Conservation (phyloP, 495 filamentous ascomycete species). For the Chlorociboria aeruginascens region DNA sequence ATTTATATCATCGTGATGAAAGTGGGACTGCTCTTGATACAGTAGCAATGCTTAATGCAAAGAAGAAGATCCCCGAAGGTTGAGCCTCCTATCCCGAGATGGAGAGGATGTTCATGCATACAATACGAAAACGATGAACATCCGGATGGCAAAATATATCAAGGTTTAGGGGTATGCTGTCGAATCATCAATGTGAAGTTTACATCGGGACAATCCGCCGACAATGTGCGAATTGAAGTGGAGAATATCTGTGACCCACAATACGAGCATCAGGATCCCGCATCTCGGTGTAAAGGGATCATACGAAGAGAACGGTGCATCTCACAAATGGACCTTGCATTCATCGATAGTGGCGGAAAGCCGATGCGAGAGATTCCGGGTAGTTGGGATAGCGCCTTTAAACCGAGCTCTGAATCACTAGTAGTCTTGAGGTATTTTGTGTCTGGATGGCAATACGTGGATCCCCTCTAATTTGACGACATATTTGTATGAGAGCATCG, state of each 20-base stretch:
- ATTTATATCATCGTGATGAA: background rate
- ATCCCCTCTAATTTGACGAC: too few relatives aligned
- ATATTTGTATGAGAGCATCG: too few relatives aligned
- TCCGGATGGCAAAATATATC: background rate
- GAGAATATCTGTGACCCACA: background rate
- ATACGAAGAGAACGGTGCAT: background rate
- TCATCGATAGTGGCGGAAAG: background rate
- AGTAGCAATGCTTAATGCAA: background rate
- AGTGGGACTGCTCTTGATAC: background rate
- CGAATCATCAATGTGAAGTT: background rate
- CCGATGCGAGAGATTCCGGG: background rate
- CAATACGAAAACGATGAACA: slow-evolving; percentile 1
- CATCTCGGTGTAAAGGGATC: background rate
- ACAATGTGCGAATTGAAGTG: background rate
- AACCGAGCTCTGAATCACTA: background rate
- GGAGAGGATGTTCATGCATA: background rate
- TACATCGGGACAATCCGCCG: background rate
- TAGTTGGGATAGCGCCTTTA: background rate
- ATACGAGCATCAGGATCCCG: slow-evolving; percentile 1
- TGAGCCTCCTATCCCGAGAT: background rate
- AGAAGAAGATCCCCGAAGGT: background rate
- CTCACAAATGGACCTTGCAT: background rate
- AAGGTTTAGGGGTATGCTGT: background rate
- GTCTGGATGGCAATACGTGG: too few relatives aligned
- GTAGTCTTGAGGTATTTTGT: too few relatives aligned